These are phyloP conservation scores for Fusarium abutilonis DNA, from an alignment of 2,329 filamentous ascomycete genomes.

Conservation along the genomic window DNA sequence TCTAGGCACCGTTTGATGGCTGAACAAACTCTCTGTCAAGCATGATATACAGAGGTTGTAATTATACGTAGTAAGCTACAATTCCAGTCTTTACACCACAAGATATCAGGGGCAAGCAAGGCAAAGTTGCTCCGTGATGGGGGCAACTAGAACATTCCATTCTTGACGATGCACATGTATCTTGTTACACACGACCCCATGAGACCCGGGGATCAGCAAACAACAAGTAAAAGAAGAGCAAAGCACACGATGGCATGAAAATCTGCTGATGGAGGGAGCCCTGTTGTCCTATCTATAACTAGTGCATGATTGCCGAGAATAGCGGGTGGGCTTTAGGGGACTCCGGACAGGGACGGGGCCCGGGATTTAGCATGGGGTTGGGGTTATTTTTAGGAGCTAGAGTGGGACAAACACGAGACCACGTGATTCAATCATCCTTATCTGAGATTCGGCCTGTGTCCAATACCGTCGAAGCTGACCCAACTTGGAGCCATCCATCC, in stretches of 20 bases:
- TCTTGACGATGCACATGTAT: background rate
- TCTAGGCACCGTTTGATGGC: background rate
- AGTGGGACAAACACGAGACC: conserved; percentile 45
- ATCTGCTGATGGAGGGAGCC: conserved; percentile 23
- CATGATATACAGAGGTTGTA: conserved; percentile 1
- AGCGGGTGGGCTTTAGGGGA: conserved; percentile 26
- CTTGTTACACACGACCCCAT: background rate
- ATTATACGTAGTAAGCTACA: background rate
- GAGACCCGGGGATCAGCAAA: conserved; percentile 4
- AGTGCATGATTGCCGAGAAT: conserved; percentile 40
- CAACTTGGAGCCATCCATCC: conserved; percentile 11
- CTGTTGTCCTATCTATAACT: conserved; percentile 24
- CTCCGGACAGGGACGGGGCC: conserved; percentile 20
- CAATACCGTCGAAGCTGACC: conserved; percentile 7
- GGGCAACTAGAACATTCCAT: background rate
- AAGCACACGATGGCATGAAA: conserved; percentile 7
- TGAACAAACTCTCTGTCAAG: background rate
- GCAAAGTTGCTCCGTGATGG: background rate
- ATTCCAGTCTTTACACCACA: background rate
- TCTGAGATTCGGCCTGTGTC: conserved; percentile 16
- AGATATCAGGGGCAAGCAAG: background rate
- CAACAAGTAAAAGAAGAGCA: conserved; percentile 6
- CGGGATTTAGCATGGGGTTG: conserved; percentile 9
- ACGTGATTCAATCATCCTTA: conserved; percentile 36
- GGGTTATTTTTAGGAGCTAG: conserved; percentile 41